Evolutionary conservation across 2,329 filamentous ascomycete genomes (phyloP), one percentile per base, ranked within the genome.

Genomic region (Fusarium abutilonis): DNA sequence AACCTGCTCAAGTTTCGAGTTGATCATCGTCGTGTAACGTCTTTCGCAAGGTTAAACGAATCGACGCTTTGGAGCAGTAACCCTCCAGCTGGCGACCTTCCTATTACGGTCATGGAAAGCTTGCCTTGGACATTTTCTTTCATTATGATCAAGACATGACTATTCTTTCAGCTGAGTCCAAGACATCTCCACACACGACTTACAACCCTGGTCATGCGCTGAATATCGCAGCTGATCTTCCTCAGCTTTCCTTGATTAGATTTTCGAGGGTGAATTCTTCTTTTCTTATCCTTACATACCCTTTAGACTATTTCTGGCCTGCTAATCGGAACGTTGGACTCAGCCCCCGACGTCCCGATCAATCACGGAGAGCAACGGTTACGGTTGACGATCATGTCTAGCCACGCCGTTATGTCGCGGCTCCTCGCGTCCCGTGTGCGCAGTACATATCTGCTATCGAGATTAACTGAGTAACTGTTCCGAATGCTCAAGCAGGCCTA

Each of bases 201-300:
- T 51, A 36, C 23, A 38, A 50, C 45, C 34, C 47, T 62, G 56
- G 32, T 42, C 19, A 35, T 36, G 14, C 14, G 21, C 36, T 21
- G 28, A 11, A 19, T 34, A 13, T 9, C 21, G 32, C 38, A 46
- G 35, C 9, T 19, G 56, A 60, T 57, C 34, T 62, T 68, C 55
- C 55, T 63, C 63, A 65, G 66, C 60, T 67, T 32, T 39, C 39
- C 40, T 48, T 7, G 11, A 35, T 52, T 17, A 29, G 35, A 23
- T 17, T 10, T 14, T 9, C 4, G 21, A 14, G n/a, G 28, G 56
- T 35, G 34, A 48, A 19, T 26, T 26, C 23, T 26, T 26, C 23
- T 3, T 26, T 26, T 14, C 34, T 32, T 10, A 35, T 35, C 36
- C 28, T 46, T 8, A 32, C 50, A 40, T n/a, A 26, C 19, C 26